Percentiles rank a stretch among this genome's conserved stretches.
phyloP scores from a whole-genome alignment of 2,329 filamentous ascomycete genomes.

The Calonectria honghensis region DNA sequence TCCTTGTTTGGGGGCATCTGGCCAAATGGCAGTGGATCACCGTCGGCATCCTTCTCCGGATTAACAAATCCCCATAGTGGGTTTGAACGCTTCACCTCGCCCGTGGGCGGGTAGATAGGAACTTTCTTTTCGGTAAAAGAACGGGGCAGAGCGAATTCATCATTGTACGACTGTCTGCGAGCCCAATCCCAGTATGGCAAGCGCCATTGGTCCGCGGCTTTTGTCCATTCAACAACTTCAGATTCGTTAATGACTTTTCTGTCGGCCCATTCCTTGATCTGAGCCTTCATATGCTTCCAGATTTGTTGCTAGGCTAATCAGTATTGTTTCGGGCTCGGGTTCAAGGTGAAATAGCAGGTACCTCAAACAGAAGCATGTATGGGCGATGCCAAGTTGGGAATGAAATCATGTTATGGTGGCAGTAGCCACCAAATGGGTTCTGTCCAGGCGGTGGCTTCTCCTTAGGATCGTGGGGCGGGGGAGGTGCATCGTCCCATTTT shows the following conservation, averaged over 20 bases:
- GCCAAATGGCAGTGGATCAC: constrained; percentile 38
- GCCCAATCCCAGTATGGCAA: constrained; percentile 62
- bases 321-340: too few relatives aligned
- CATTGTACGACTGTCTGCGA: constrained; percentile 35
- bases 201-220: constrained; percentile 55
- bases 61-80: constrained; percentile 38
- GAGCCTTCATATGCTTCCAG: constrained; percentile 36
- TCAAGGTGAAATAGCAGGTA: not conserved
- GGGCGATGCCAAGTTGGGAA: constrained; percentile 43
- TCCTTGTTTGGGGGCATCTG: constrained; percentile 39
- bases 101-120: not conserved
- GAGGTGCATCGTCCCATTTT: constrained; percentile 25
- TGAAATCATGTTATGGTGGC: constrained; percentile 40
- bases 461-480: not conserved
- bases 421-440: constrained; percentile 23
- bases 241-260: not conserved
- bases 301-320: not conserved
- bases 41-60: constrained; percentile 35
- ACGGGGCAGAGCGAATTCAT: not conserved
- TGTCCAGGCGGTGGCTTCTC: not conserved
- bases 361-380: constrained; percentile 42
- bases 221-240: constrained; percentile 43
- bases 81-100: not conserved
- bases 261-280: constrained; percentile 14
- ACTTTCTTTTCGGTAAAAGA: not conserved